Conservation (phyloP, 2,329 filamentous ascomycete genomes). For the Pezicula rhizophila region DNA sequence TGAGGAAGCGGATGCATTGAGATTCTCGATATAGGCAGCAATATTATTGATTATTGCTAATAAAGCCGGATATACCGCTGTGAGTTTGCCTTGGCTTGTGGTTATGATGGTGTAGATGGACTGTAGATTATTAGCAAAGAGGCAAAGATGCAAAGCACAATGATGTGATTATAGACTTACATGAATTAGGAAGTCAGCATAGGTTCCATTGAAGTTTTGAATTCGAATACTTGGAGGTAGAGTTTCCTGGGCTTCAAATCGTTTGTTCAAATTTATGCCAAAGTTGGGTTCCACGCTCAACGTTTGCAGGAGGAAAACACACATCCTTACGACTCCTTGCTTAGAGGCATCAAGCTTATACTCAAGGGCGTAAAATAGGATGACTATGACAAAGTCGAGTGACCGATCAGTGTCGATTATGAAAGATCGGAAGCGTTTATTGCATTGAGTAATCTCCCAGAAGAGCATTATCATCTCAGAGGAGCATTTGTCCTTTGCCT, state of each 20-base stretch:
- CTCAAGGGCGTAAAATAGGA: conserved; percentile 89
- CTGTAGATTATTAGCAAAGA: conserved; percentile 35
- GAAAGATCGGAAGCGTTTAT: conserved; percentile 93
- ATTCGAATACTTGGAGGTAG: conserved; percentile 78
- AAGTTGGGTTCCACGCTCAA: conserved; percentile 90
- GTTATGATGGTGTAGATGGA: conserved; percentile 91
- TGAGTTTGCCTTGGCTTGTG: conserved; percentile 80
- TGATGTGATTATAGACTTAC: conserved; percentile 43
- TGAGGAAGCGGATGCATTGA: conserved; percentile 68
- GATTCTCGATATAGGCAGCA: conserved; percentile 72
- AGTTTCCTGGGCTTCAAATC: conserved; percentile 82
- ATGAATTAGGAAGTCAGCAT: conserved; percentile 89
- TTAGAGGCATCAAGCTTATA: conserved; percentile 80
- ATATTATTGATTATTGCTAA: conserved; percentile 92
- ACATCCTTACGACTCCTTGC: conserved; percentile 92
- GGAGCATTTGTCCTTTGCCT: conserved; percentile 75
- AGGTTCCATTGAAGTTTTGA: conserved; percentile 78
- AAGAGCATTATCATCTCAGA: conserved; percentile 96
- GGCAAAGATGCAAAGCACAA: conserved; percentile 3
- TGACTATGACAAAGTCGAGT: conserved; percentile 85
- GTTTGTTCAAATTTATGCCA: conserved; percentile 81
- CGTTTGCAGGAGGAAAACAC: conserved; percentile 92
- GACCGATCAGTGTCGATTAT: conserved; percentile 93
- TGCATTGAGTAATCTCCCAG: conserved; percentile 96
- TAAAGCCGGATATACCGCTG: conserved; percentile 86